These are phyloP conservation scores for Fusarium sp. DNA, from an alignment of 2,329 filamentous ascomycete genomes.

Conservation along the genomic window DNA sequence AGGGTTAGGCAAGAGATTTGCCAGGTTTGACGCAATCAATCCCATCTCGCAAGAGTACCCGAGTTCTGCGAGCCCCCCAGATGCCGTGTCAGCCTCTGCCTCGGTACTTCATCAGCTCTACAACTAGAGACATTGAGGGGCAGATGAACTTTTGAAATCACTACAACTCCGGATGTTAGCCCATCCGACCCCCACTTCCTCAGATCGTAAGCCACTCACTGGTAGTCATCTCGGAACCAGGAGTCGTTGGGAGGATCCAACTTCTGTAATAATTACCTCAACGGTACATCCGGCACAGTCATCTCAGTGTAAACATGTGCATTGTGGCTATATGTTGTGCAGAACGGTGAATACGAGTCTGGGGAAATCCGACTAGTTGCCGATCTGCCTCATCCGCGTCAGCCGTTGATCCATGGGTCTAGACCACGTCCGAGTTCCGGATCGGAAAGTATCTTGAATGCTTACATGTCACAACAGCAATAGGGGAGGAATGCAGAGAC, in stretches of 20 bases:
- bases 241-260: background rate
- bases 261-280: background rate
- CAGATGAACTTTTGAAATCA: background rate
- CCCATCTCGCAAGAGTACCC: no score
- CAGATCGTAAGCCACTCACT: background rate
- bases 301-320: background rate
- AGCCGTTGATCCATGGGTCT: background rate
- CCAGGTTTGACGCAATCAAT: no score
- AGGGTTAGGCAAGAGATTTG: background rate
- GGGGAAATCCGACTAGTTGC: background rate
- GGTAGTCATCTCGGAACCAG: background rate
- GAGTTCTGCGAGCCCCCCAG: background rate
- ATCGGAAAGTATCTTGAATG: background rate
- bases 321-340: background rate
- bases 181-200: background rate
- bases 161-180: background rate
- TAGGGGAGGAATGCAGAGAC: no score
- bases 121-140: background rate
- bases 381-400: background rate
- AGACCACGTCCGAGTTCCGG: conserved; percentile 1
- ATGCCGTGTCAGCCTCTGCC: background rate
- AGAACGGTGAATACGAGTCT: background rate
- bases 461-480: background rate
- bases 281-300: background rate
- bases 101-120: no score